Conservation (phyloP, 495 filamentous ascomycete species). For the Xylaria bambusicola region DNA sequence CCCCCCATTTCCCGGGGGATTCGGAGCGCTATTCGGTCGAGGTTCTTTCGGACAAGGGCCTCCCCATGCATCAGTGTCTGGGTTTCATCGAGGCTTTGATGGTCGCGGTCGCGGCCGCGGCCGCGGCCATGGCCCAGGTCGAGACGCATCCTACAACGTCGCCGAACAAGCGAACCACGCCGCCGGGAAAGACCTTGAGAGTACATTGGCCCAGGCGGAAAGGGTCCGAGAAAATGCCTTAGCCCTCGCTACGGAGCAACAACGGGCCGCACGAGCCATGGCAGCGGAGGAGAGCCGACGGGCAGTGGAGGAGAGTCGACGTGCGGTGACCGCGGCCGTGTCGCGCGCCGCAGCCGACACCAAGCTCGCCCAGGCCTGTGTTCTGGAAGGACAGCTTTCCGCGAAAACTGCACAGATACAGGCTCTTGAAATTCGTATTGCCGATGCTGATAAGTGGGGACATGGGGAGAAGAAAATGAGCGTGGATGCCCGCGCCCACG, state of each 20-base stretch:
- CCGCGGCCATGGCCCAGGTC: neutral
- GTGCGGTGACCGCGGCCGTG: neutral
- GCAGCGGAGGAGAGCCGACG: neutral
- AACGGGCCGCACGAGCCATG: neutral
- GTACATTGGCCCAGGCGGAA: neutral
- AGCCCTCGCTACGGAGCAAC: neutral
- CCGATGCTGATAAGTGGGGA: slow-evolving; percentile 8
- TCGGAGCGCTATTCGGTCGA: neutral
- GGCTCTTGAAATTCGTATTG: slow-evolving; percentile 1
- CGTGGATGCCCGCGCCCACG: neutral
- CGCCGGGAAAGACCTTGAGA: neutral
- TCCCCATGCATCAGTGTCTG: no score
- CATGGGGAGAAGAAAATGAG: neutral
- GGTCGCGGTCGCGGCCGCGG: neutral
- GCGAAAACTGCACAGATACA: slow-evolving; percentile 28
- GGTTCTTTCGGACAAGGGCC: neutral
- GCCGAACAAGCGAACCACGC: slow-evolving; percentile 3
- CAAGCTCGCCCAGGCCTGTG: slow-evolving; percentile 33
- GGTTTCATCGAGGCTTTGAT: no score
- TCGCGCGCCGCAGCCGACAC: neutral
- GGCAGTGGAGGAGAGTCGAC: neutral
- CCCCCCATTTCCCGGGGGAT: neutral
- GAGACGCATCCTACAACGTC: neutral
- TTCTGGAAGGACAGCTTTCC: slow-evolving; percentile 31
- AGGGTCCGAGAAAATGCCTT: neutral